Conservation (phyloP, 2,329 filamentous ascomycete genomes). For the Whalleya microplaca region DNA sequence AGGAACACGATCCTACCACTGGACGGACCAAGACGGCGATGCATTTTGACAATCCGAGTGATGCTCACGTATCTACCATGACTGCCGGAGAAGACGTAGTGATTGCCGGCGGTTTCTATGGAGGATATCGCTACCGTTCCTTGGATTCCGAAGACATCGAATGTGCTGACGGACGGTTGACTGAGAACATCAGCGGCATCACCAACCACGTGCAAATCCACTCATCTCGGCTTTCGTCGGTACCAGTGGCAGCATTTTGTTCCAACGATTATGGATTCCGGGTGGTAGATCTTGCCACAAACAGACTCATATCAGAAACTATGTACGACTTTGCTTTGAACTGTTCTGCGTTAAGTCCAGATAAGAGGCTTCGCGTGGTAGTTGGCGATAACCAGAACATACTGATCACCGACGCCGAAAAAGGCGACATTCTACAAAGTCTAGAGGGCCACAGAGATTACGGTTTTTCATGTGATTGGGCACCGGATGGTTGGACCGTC, state of each 20-base stretch:
- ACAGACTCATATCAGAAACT: constrained; percentile 58
- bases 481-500: constrained; percentile 74
- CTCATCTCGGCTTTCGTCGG: constrained; percentile 52
- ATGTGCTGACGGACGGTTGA: constrained; percentile 52
- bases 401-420: constrained; percentile 71
- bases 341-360: constrained; percentile 72
- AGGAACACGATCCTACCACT: constrained; percentile 56
- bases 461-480: constrained; percentile 80
- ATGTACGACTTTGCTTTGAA: constrained; percentile 68
- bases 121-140: constrained; percentile 56
- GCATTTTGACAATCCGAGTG: constrained; percentile 44
- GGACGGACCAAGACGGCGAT: constrained; percentile 50
- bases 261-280: constrained; percentile 66
- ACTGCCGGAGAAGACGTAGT: constrained; percentile 58
- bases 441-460: constrained; percentile 70
- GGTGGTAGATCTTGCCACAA: constrained; percentile 60
- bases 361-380: constrained; percentile 71
- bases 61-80: constrained; percentile 53
- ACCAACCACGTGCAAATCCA: constrained; percentile 68
- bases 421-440: constrained; percentile 58
- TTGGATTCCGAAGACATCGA: constrained; percentile 45
- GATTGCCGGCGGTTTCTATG: constrained; percentile 62
- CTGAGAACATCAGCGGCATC: constrained; percentile 55
- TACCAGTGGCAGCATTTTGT: constrained; percentile 61
- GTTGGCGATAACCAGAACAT: constrained; percentile 72